Evolutionary conservation across 352 stramenopile genomes (phyloP).

Genomic region (Pythium phragmitis): DNA sequence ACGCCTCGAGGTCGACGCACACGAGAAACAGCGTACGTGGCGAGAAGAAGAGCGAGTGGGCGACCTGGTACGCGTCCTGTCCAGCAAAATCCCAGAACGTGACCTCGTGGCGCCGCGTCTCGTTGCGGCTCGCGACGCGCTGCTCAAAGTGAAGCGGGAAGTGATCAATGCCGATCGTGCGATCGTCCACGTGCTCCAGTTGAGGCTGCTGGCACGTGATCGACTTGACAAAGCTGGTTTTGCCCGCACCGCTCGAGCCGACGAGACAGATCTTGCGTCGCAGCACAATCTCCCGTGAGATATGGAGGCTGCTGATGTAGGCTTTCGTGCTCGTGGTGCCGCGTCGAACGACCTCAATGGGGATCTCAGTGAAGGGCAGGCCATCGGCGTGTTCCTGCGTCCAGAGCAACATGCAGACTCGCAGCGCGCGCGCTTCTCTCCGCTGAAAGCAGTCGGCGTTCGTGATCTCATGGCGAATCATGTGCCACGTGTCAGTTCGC

Average conservation of each 20-base stretch:
- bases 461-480: not conserved
- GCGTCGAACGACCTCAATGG: not conserved
- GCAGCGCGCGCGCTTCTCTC: not conserved
- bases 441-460: no score
- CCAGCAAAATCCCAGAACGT: slow-evolving; percentile 26
- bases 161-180: slow-evolving; percentile 34
- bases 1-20: slow-evolving; percentile 16
- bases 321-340: not conserved
- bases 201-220: not conserved
- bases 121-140: not conserved
- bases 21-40: slow-evolving; percentile 16
- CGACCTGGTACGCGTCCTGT: slow-evolving; percentile 15
- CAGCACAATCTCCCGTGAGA: not conserved
- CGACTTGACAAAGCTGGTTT: slow-evolving; percentile 22
- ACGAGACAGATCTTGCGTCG: slow-evolving; percentile 7
- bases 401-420: not conserved
- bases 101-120: slow-evolving; percentile 4
- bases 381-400: not conserved
- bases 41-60: slow-evolving; percentile 24
- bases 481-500: not conserved
- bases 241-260: slow-evolving; percentile 20
- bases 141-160: slow-evolving; percentile 20
- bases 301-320: not conserved
- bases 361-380: not conserved
- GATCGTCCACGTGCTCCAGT: slow-evolving; percentile 17